Conservation (phyloP, 768 basidiomycete genomes). For the Podaxis sp. region DNA sequence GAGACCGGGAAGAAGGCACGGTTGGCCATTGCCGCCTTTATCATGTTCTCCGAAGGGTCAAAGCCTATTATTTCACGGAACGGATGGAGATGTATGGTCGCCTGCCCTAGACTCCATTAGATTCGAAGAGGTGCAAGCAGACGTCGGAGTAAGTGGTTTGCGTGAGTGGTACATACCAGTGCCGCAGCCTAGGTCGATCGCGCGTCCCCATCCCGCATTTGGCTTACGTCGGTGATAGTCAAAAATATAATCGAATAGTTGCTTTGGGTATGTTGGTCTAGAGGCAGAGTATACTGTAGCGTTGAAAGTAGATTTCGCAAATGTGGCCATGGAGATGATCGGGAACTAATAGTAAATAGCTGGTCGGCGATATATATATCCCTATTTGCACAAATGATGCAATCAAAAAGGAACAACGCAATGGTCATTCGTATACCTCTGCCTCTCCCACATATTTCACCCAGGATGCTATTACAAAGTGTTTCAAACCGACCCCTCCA, state of each 20-base stretch:
- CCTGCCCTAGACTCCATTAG: slow-evolving; percentile 54
- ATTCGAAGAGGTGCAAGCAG: no score
- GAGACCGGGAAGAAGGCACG: neutral
- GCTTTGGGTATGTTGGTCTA: slow-evolving; percentile 71
- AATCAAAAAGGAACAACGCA: neutral
- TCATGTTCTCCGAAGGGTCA: slow-evolving; percentile 78
- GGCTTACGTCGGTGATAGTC: slow-evolving; percentile 46
- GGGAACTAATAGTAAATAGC: neutral
- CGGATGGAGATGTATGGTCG: slow-evolving; percentile 52
- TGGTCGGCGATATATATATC: no score
- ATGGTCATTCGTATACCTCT: no score
- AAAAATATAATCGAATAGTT: slow-evolving; percentile 64
- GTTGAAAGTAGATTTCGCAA: slow-evolving; percentile 70
- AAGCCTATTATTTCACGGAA: slow-evolving; percentile 68
- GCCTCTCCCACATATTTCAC: no score
- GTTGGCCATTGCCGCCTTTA: slow-evolving; percentile 46
- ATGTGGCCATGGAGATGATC: slow-evolving; percentile 61
- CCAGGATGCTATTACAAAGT: no score
- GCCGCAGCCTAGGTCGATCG: slow-evolving; percentile 81
- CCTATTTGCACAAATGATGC: neutral
- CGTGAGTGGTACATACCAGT: slow-evolving; percentile 50
- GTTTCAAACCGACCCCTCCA: neutral
- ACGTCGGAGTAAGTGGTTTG: neutral
- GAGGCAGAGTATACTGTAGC: slow-evolving; percentile 64
- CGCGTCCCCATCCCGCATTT: slow-evolving; percentile 47